Conservation (phyloP, 495 filamentous ascomycete species). For the Podospora bellae-mahoneyi region DNA sequence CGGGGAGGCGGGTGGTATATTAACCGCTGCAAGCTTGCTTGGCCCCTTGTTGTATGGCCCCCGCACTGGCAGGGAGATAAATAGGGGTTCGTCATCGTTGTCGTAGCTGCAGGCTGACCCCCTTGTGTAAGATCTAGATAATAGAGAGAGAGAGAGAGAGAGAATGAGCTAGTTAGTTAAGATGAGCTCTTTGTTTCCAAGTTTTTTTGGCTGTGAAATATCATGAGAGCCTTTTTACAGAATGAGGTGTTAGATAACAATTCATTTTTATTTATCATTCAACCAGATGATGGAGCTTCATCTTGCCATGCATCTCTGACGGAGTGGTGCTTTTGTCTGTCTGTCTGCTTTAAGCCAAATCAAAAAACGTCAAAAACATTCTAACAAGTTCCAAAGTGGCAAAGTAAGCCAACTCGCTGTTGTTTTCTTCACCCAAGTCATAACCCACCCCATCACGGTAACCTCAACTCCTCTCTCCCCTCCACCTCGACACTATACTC, state of each 20-base stretch:
- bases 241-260: too few species aligned
- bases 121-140: too few species aligned
- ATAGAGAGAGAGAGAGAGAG: too few species aligned
- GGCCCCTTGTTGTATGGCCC: too few species aligned
- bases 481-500: conserved; percentile 45
- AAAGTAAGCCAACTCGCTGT: not conserved
- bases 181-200: too few species aligned
- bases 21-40: not conserved
- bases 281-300: not conserved
- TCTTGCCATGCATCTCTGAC: not conserved
- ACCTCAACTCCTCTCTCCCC: conserved; percentile 44
- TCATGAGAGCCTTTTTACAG: too few species aligned
- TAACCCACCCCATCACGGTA: conserved; percentile 26
- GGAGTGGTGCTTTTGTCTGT: not conserved
- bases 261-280: too few species aligned
- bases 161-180: too few species aligned
- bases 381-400: not conserved
- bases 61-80: too few species aligned
- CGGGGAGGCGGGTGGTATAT: not conserved
- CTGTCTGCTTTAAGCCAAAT: not conserved
- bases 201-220: too few species aligned
- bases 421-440: not conserved
- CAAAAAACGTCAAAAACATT: not conserved
- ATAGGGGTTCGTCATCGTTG: too few species aligned
- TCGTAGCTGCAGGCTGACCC: too few species aligned